A percentile compares a stretch with the other conserved stretches of the same genome.
These are phyloP conservation scores for Hypomyces rosellus DNA, from an alignment of 2,329 filamentous ascomycete species.

Conservation along the genomic window DNA sequence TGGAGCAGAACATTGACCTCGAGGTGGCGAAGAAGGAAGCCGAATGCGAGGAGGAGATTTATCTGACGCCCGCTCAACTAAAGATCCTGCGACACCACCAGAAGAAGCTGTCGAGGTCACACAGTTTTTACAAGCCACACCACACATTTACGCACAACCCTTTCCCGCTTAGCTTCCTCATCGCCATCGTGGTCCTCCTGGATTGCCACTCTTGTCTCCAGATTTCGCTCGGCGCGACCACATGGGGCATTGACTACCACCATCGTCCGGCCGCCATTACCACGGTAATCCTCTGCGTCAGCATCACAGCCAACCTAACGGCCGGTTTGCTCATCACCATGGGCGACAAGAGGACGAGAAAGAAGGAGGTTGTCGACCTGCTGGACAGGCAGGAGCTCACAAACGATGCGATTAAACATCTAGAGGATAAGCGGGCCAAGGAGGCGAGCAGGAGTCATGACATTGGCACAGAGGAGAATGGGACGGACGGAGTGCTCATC, in stretches of 20 bases:
- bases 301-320: slow-evolving; percentile 69
- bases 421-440: slow-evolving; percentile 23
- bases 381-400: slow-evolving; percentile 74
- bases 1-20: slow-evolving; percentile 24
- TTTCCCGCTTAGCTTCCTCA: slow-evolving; percentile 67
- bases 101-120: slow-evolving; percentile 70
- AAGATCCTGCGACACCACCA: slow-evolving; percentile 68
- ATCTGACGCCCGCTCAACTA: slow-evolving; percentile 61
- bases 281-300: slow-evolving; percentile 73
- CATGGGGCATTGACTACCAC: slow-evolving; percentile 71
- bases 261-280: slow-evolving; percentile 65
- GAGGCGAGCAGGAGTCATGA: slow-evolving; percentile 9
- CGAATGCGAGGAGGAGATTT: slow-evolving; percentile 47
- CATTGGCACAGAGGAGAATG: background rate
- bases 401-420: slow-evolving; percentile 44
- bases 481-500: background rate
- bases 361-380: slow-evolving; percentile 77
- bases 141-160: slow-evolving; percentile 77
- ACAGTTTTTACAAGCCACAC: slow-evolving; percentile 85
- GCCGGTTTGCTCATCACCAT: slow-evolving; percentile 71
- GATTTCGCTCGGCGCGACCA: slow-evolving; percentile 70
- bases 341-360: slow-evolving; percentile 69
- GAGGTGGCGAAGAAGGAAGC: slow-evolving; percentile 32
- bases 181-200: slow-evolving; percentile 71
- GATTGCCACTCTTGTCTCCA: slow-evolving; percentile 77